A percentile compares a stretch with the other conserved stretches of the same genome.
Evolutionary conservation across 2,329 filamentous ascomycete genomes (phyloP).

Genomic region (Pseudocercospora fuligena): DNA sequence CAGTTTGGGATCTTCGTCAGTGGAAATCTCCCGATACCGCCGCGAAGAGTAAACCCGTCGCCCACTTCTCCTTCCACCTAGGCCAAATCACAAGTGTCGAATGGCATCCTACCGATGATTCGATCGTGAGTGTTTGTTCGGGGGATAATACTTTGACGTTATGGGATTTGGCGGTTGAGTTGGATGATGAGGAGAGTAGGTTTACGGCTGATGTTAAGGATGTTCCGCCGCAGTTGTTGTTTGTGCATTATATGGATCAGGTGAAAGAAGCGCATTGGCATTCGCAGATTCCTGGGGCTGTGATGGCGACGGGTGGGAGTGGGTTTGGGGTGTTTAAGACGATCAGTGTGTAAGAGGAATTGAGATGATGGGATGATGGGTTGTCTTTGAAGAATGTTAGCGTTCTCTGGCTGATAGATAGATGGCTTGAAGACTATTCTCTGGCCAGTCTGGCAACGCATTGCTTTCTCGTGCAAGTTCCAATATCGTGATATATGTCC

Average conservation of each 20-base stretch:
- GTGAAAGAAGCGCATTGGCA: constrained; percentile 99
- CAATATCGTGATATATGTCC: background rate
- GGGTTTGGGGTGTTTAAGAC: constrained; percentile 66
- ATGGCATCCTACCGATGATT: constrained; percentile 98
- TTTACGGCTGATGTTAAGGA: constrained; percentile 86
- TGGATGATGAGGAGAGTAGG: constrained; percentile 95
- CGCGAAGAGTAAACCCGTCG: constrained; percentile 75
- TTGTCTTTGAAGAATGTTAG: background rate
- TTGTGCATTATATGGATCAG: constrained; percentile 94
- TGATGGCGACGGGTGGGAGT: constrained; percentile 88
- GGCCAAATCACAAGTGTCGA: constrained; percentile 95
- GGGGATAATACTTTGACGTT: constrained; percentile 93
- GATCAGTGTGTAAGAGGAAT: constrained; percentile 46
- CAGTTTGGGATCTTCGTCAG: constrained; percentile 92
- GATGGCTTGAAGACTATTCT: too few species aligned
- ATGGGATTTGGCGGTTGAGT: constrained; percentile 95
- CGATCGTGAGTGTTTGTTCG: constrained; percentile 87
- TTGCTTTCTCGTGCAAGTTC: background rate
- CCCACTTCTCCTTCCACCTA: constrained; percentile 92
- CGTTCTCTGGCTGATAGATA: background rate
- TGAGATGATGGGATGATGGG: background rate
- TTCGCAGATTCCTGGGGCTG: constrained; percentile 85
- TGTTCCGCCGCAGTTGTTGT: constrained; percentile 90
- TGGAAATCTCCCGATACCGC: constrained; percentile 69
- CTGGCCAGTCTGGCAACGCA: background rate